Percentiles rank a stretch among this genome's conserved stretches.
These are phyloP conservation scores for Astraeus odoratus DNA, from an alignment of 768 basidiomycete genomes.

Conservation along the genomic window DNA sequence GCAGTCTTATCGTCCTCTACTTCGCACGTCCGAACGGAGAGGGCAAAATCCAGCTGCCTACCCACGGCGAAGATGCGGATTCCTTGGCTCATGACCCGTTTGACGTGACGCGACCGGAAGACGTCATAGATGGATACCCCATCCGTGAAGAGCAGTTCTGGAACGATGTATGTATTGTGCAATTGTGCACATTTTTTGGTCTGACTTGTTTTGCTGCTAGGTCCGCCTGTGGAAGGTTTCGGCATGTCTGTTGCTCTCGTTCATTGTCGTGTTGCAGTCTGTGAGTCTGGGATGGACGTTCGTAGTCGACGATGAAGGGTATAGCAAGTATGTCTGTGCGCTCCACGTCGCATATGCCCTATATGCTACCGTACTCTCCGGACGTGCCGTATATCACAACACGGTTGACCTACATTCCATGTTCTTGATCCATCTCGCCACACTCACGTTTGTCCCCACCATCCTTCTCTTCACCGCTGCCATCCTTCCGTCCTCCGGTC, in stretches of 20 bases:
- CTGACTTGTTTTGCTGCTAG: slow-evolving; percentile 28
- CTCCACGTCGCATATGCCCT: slow-evolving; percentile 50
- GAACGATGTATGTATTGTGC: slow-evolving; percentile 35
- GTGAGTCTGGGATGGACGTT: slow-evolving; percentile 47
- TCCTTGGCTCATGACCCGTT: slow-evolving; percentile 46
- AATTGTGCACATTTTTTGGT: not conserved
- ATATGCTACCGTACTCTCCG: slow-evolving; percentile 50
- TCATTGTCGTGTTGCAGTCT: slow-evolving; percentile 44
- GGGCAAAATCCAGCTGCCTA: slow-evolving; percentile 48
- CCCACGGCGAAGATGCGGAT: slow-evolving; percentile 18
- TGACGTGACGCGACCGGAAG: slow-evolving; percentile 66
- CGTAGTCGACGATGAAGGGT: slow-evolving; percentile 17
- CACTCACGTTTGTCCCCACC: slow-evolving; percentile 44
- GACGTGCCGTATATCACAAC: slow-evolving; percentile 43
- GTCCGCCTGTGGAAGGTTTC: slow-evolving; percentile 53
- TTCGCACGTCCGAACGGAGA: slow-evolving; percentile 31
- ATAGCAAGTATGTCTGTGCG: slow-evolving; percentile 30
- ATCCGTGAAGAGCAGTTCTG: slow-evolving; percentile 57
- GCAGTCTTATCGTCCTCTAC: slow-evolving; percentile 39
- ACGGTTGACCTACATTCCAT: slow-evolving; percentile 35
- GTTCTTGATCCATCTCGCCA: slow-evolving; percentile 55
- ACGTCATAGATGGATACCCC: slow-evolving; percentile 60
- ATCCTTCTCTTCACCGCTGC: slow-evolving; percentile 39
- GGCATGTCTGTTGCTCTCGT: slow-evolving; percentile 38
- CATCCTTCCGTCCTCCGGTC: slow-evolving; percentile 47